Evolutionary conservation across 192 early-diverging fungal species (phyloP).

Genomic region (Dissophora ornata): DNA sequence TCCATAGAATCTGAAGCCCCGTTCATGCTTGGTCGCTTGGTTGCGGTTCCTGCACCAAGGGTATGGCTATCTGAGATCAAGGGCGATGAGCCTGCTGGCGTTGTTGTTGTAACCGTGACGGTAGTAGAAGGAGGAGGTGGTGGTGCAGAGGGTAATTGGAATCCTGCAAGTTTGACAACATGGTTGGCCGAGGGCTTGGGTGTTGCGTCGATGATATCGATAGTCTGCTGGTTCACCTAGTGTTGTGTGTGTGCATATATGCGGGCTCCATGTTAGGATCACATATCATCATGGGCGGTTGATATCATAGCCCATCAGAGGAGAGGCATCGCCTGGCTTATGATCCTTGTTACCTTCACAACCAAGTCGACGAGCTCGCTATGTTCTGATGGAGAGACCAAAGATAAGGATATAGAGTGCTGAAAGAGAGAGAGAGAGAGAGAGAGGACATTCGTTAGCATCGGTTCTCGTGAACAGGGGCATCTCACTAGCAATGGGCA

Average conservation of each 20-base stretch:
- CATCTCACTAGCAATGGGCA: too few species aligned
- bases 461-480: too few species aligned
- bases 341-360: constrained; percentile 35
- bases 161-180: constrained; percentile 62
- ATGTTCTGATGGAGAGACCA: constrained; percentile 36
- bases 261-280: too few species aligned
- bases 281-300: too few species aligned
- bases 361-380: constrained; percentile 32
- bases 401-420: constrained; percentile 36
- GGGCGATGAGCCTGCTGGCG: constrained; percentile 2
- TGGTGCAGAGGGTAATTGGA: constrained; percentile 54
- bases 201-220: constrained; percentile 36
- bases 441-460: constrained; percentile 7
- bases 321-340: too few species aligned
- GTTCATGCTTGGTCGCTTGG: constrained; percentile 16
- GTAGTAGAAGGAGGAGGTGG: neutral
- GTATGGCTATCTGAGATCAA: neutral
- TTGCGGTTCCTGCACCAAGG: neutral
- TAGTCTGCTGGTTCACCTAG: constrained; percentile 47
- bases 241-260: too few species aligned
- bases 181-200: constrained; percentile 42
- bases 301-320: too few species aligned
- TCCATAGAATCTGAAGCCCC: constrained; percentile 18
- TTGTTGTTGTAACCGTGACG: neutral
- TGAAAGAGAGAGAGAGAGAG: constrained; percentile 43